These are phyloP conservation scores for Metarhizium robertsii DNA, from an alignment of 2,329 filamentous ascomycete genomes.

Conservation along the genomic window DNA sequence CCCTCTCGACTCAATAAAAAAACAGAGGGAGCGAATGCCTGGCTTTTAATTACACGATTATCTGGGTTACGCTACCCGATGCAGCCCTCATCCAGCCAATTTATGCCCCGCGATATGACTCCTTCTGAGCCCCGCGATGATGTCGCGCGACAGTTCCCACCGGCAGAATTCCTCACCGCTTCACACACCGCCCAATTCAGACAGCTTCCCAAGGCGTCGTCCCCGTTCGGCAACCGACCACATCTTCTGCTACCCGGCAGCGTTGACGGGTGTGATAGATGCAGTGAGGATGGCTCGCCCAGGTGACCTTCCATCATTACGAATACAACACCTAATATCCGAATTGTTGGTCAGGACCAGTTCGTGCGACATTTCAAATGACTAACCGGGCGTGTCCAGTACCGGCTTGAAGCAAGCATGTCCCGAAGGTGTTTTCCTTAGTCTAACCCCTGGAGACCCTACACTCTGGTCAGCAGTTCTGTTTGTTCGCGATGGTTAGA, in stretches of 20 bases:
- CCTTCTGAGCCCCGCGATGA: slow-evolving; percentile 8
- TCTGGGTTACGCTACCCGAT: background rate
- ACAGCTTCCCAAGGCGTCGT: background rate
- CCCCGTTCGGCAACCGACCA: background rate
- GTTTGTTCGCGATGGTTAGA: slow-evolving; percentile 74
- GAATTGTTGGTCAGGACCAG: slow-evolving; percentile 60
- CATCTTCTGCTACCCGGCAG: background rate
- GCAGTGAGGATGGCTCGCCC: slow-evolving; percentile 18
- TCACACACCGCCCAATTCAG: slow-evolving; percentile 2
- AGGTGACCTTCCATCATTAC: slow-evolving; percentile 43
- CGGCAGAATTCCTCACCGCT: slow-evolving; percentile 15
- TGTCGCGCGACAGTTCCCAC: background rate
- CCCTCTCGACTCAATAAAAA: background rate
- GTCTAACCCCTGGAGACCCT: slow-evolving; percentile 70
- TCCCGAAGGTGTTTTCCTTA: slow-evolving; percentile 81
- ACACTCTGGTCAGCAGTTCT: slow-evolving; percentile 83
- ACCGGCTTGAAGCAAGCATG: slow-evolving; percentile 72
- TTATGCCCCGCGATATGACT: slow-evolving; percentile 4
- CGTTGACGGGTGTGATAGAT: background rate
- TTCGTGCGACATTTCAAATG: background rate
- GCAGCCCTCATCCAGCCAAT: background rate
- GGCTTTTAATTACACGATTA: background rate
- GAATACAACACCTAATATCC: slow-evolving; percentile 66
- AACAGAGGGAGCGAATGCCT: background rate
- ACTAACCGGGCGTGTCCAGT: slow-evolving; percentile 32